Evolutionary conservation across 345 rosid genomes (phyloP).

Genomic region (Mercurialis annua): DNA sequence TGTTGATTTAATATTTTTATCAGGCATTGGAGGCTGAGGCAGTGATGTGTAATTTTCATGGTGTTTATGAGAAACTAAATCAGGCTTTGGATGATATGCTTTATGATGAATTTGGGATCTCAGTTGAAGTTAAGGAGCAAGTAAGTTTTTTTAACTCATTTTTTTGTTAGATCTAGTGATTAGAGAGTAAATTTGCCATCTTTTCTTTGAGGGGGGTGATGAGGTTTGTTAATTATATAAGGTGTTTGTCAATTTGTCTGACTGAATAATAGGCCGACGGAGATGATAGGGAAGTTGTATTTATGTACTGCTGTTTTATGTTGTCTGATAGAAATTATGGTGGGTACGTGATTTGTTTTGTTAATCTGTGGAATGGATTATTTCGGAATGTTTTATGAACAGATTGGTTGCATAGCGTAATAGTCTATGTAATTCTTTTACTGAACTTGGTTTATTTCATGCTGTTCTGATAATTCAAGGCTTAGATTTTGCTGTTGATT

Average conservation of each 20-base stretch:
- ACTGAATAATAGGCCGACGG: background rate
- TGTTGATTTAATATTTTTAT: conserved; percentile 4
- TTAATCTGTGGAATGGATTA: background rate
- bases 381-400: background rate
- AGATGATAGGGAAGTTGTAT: background rate
- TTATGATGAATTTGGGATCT: conserved; percentile 44
- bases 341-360: background rate
- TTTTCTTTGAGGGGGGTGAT: background rate
- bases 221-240: background rate
- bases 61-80: conserved; percentile 41
- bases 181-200: background rate
- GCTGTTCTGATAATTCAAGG: background rate
- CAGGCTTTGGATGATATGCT: conserved; percentile 48
- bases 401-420: background rate
- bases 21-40: conserved; percentile 71
- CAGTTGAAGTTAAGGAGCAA: conserved; percentile 60
- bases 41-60: conserved; percentile 48
- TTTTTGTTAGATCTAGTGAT: conserved; percentile 14
- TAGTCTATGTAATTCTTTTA: background rate
- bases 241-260: background rate
- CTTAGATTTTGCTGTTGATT: conserved; percentile 11
- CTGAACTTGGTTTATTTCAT: background rate
- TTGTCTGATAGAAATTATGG: background rate
- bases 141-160: conserved; percentile 23
- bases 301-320: background rate